Base-by-base conservation (phyloP, 106 monocot species). In the Allium cepa region DNA sequence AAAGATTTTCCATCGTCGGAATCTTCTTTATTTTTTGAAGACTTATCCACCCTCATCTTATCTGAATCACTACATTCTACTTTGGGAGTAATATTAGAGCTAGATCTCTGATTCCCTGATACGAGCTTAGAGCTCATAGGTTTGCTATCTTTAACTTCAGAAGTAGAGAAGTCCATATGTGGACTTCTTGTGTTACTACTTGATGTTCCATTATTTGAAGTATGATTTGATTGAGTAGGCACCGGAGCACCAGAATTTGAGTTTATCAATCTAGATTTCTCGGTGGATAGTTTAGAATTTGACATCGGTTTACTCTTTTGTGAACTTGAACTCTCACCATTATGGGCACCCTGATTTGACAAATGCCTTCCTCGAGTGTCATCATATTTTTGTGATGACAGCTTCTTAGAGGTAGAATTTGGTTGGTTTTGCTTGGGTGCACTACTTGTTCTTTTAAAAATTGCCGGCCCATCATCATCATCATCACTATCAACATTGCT, bases 391-490 rank as follows among this genome's bases (percentile, higher is more conserved):
- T 79, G 76, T 60, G 82, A 36, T 17, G 68, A 16, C 56, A 56
- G 26, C 59, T 72, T 80, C 58, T 72, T 78, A 26, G 69, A 59
- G 18, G 73, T 36, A 71, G 79, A 79, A 60, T 58, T 79, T 22
- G 57, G 11, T 55, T 70, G 71, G 59, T 15, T 80, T 53, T 71
- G 78, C 53, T 78, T 85, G 10, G 80, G 60, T 17, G 70, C 56
- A 50, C 53, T 76, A 49, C 49, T 73, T 26, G 66, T 28, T 66
- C 88, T 78, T 70, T 69, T 88, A 53, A 88, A 88, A 56, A 73
- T 46, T 57, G 57, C 53, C 10, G 83, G 88, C 12, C 11, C 74
- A 68, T 87, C 86, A 14, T 87, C 88, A 26, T 87, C 87, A 18
- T 87, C 85, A 61, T 68, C 68, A 18, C 69, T 68, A 46, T 76